Evolutionary conservation across 169 alveolate species (phyloP).

Genomic region (Eimeria mitis): DNA sequence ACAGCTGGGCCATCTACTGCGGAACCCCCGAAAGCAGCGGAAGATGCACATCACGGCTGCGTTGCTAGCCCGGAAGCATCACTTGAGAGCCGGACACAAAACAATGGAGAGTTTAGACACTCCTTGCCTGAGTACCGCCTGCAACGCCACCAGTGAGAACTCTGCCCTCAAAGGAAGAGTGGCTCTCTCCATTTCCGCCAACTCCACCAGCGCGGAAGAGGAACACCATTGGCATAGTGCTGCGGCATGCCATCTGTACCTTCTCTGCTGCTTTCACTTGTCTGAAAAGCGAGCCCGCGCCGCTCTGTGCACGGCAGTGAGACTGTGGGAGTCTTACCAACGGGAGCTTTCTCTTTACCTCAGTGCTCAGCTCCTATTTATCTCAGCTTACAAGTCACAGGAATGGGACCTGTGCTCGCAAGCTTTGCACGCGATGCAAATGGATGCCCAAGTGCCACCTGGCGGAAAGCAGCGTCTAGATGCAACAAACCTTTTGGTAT

Average conservation of each 20-base stretch:
- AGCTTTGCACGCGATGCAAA: conserved; percentile 48
- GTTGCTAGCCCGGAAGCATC: conserved; percentile 20
- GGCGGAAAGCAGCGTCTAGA: conserved; percentile 9
- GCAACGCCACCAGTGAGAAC: background rate
- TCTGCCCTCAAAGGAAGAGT: background rate
- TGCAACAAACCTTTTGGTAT: background rate
- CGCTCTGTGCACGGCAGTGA: conserved; percentile 64
- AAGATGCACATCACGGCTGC: conserved; percentile 60
- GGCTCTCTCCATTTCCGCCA: background rate
- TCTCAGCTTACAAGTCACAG: conserved; percentile 44
- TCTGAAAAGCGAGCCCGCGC: conserved; percentile 43
- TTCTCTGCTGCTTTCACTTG: conserved; percentile 43
- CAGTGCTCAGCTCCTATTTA: conserved; percentile 37
- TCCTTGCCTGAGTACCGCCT: background rate
- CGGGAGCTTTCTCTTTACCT: conserved; percentile 25
- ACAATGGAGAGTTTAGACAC: background rate
- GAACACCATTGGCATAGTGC: conserved; percentile 41
- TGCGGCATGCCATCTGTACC: conserved; percentile 48
- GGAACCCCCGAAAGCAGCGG: conserved; percentile 41
- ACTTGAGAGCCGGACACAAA: background rate
- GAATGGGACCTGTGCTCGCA: conserved; percentile 68
- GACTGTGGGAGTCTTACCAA: conserved; percentile 53
- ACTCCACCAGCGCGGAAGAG: conserved; percentile 7
- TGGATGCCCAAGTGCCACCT: background rate
- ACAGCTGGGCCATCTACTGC: background rate